Percentiles rank a stretch among this genome's conserved stretches.
Evolutionary conservation across 768 basidiomycete species (phyloP).

Genomic region (Aureoboletus auriporus): DNA sequence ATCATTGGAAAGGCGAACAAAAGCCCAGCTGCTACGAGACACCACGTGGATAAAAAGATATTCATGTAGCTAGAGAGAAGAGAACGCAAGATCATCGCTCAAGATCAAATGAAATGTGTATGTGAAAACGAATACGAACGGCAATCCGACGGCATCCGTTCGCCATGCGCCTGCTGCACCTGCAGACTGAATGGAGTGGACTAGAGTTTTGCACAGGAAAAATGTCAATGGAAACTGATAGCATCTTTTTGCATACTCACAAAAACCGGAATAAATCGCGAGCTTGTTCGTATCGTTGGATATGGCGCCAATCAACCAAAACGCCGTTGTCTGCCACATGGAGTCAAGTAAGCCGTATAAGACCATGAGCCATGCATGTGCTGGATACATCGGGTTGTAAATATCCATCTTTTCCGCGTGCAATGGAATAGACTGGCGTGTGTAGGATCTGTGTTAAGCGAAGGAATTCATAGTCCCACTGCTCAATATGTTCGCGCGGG

Average conservation of each 20-base stretch:
- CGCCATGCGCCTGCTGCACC: conserved; percentile 72
- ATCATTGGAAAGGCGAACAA: conserved; percentile 72
- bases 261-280: conserved; percentile 75
- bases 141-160: conserved; percentile 57
- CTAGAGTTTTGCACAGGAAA: conserved; percentile 29
- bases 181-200: conserved; percentile 73
- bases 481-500: background rate
- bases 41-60: conserved; percentile 71
- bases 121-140: conserved; percentile 42
- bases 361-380: conserved; percentile 56
- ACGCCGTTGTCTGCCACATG: conserved; percentile 77
- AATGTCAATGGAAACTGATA: too few relatives aligned
- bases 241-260: conserved; percentile 54
- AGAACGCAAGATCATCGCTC: too few relatives aligned
- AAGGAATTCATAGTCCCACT: background rate
- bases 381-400: conserved; percentile 16
- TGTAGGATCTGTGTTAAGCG: conserved; percentile 43
- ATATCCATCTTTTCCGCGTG: conserved; percentile 54
- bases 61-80: conserved; percentile 48
- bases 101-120: background rate
- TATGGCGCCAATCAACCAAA: conserved; percentile 83
- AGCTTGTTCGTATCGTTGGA: conserved; percentile 75
- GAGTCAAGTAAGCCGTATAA: conserved; percentile 71
- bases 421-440: conserved; percentile 45
- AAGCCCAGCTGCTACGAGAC: conserved; percentile 57